Evolutionary conservation across 2,329 filamentous ascomycete genomes (phyloP).

Genomic region (Thyridium curvatum): DNA sequence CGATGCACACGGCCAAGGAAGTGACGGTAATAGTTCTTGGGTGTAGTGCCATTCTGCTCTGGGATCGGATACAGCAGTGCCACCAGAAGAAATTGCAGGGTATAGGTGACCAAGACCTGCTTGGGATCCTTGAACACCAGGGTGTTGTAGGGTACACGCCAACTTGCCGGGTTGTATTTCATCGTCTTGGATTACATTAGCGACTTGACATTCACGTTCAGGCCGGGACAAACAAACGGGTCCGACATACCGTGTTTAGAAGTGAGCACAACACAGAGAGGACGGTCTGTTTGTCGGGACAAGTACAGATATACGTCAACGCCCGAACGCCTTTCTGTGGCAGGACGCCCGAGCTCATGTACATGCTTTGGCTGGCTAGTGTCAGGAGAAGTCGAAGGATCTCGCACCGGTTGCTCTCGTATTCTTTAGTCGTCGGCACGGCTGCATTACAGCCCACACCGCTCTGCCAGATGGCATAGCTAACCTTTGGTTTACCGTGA

Average conservation of each 20-base stretch:
- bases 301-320: slow-evolving; percentile 84
- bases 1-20: slow-evolving; percentile 86
- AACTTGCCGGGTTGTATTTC: slow-evolving; percentile 91
- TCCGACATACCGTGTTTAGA: slow-evolving; percentile 80
- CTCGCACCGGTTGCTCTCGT: slow-evolving; percentile 89
- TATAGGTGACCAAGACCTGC: slow-evolving; percentile 86
- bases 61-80: slow-evolving; percentile 83
- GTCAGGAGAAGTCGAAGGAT: slow-evolving; percentile 81
- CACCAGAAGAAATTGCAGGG: slow-evolving; percentile 82
- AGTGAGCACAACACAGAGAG: slow-evolving; percentile 87
- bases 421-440: slow-evolving; percentile 81
- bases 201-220: not conserved
- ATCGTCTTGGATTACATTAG: slow-evolving; percentile 56
- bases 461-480: slow-evolving; percentile 95
- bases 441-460: slow-evolving; percentile 92
- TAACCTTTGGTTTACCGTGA: slow-evolving; percentile 70
- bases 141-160: slow-evolving; percentile 91
- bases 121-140: slow-evolving; percentile 88
- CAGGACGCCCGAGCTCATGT: slow-evolving; percentile 72
- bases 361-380: slow-evolving; percentile 86
- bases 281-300: slow-evolving; percentile 84
- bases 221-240: no score
- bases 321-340: slow-evolving; percentile 78
- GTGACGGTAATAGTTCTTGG: slow-evolving; percentile 91
- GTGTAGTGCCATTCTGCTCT: slow-evolving; percentile 59